phyloP scores from a whole-genome alignment of 2,329 filamentous ascomycete genomes.

The Penicillium crustosum region DNA sequence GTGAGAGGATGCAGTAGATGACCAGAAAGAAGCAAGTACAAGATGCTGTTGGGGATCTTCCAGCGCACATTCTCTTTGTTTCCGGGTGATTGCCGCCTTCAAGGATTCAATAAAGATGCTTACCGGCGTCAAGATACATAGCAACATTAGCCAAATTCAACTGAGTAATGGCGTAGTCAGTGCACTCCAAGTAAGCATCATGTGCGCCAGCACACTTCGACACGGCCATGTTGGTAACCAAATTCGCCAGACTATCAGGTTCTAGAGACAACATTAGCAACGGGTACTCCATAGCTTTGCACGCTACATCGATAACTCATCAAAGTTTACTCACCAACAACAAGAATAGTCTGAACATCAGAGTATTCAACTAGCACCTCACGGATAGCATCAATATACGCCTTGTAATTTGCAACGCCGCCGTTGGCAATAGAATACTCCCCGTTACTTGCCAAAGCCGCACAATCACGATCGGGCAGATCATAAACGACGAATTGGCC shows the following conservation, averaged over 20 bases:
- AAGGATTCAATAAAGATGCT: neutral
- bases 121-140: conserved; percentile 63
- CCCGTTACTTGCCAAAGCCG: conserved; percentile 63
- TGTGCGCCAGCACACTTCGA: conserved; percentile 56
- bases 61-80: neutral
- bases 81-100: too few species aligned
- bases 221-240: conserved; percentile 60
- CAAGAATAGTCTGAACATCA: conserved; percentile 52
- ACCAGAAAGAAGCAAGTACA: neutral
- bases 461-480: conserved; percentile 63
- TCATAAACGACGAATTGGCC: conserved; percentile 63
- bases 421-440: conserved; percentile 58
- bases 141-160: conserved; percentile 62
- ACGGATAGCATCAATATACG: conserved; percentile 57
- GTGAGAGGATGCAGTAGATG: neutral
- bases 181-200: conserved; percentile 55
- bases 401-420: conserved; percentile 52
- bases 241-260: conserved; percentile 62
- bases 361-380: conserved; percentile 55
- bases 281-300: neutral
- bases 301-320: neutral
- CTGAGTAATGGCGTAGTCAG: conserved; percentile 56
- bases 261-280: conserved; percentile 48
- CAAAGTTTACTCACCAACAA: conserved; percentile 44
- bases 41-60: neutral